These are phyloP conservation scores for Fragilaria radians DNA, from an alignment of 108 stramenopile genomes.

Conservation along the genomic window DNA sequence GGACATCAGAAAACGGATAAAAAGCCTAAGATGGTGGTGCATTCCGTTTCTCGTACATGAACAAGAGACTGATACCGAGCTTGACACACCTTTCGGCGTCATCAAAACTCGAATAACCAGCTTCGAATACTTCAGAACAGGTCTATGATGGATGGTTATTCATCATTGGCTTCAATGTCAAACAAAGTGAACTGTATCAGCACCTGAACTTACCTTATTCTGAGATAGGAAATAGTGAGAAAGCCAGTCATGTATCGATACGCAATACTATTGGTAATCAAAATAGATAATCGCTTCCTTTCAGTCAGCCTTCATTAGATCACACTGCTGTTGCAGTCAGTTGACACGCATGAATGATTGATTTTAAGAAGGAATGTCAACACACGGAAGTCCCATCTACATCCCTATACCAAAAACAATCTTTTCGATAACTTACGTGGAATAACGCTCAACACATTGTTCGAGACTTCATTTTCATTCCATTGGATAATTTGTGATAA, in stretches of 20 bases:
- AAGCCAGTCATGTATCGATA: neutral
- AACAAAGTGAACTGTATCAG: neutral
- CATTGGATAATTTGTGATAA: neutral
- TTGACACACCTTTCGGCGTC: constrained; percentile 1
- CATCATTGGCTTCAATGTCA: constrained; percentile 6
- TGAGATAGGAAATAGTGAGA: constrained; percentile 2
- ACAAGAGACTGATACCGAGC: neutral
- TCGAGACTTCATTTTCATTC: neutral
- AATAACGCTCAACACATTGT: neutral
- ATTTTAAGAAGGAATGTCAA: constrained; percentile 1
- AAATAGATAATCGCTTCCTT: constrained; percentile 4
- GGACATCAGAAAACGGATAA: too few relatives aligned
- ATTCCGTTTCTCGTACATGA: constrained; percentile 50
- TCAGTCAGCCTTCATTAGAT: constrained; percentile 1
- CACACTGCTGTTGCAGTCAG: constrained; percentile 6
- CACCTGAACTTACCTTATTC: neutral
- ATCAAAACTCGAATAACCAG: neutral
- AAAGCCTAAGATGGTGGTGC: constrained; percentile 55
- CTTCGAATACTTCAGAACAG: constrained; percentile 4
- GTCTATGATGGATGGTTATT: constrained; percentile 8
- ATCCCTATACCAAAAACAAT: neutral
- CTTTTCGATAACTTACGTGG: neutral
- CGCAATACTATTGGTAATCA: constrained; percentile 11
- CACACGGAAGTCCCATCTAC: neutral
- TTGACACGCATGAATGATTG: constrained; percentile 13